Percentiles rank a stretch among this genome's conserved stretches.
These are phyloP conservation scores for Babjeviella inositovora DNA, from an alignment of 805 yeast genomes.

Conservation along the genomic window DNA sequence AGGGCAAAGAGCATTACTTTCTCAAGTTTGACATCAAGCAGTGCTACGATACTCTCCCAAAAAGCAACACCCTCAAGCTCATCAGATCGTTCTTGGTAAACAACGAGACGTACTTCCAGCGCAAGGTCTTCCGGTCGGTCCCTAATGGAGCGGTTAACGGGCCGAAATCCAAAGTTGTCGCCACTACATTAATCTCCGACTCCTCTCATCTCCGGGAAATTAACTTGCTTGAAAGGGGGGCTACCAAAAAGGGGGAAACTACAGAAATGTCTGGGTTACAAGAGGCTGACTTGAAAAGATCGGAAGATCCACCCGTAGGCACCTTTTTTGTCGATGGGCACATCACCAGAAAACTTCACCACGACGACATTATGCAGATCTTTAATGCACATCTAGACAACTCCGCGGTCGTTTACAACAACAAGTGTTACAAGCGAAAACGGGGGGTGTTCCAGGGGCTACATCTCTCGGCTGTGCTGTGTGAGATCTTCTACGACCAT, in stretches of 20 bases:
- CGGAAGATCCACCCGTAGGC: slow-evolving; percentile 2
- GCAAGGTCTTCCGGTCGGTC: too few relatives aligned
- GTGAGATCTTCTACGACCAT: slow-evolving; percentile 57
- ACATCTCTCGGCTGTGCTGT: slow-evolving; percentile 55
- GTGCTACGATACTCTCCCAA: slow-evolving; percentile 65
- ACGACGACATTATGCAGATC: slow-evolving; percentile 24
- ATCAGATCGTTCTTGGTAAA: slow-evolving; percentile 12
- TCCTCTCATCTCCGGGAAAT: slow-evolving; percentile 4
- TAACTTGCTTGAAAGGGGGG: slow-evolving; percentile 5
- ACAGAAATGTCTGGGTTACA: slow-evolving; percentile 1
- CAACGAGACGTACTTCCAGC: slow-evolving; percentile 1
- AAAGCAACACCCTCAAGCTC: slow-evolving; percentile 16
- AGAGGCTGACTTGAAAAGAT: background rate
- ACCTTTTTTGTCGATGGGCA: slow-evolving; percentile 12
- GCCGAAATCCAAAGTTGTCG: slow-evolving; percentile 4
- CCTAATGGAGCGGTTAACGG: too few relatives aligned
- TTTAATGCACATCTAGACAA: slow-evolving; percentile 35
- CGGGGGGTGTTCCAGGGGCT: slow-evolving; percentile 80
- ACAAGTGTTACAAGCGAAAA: slow-evolving; percentile 24
- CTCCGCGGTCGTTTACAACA: slow-evolving; percentile 23
- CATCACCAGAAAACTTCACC: slow-evolving; percentile 17
- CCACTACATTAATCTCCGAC: slow-evolving; percentile 3
- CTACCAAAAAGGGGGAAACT: slow-evolving; percentile 1
- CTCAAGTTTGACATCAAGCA: slow-evolving; percentile 63
- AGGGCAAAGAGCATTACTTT: slow-evolving; percentile 22